Conservation (phyloP, 192 early-diverging fungal species). For the Coemansia sp. region DNA sequence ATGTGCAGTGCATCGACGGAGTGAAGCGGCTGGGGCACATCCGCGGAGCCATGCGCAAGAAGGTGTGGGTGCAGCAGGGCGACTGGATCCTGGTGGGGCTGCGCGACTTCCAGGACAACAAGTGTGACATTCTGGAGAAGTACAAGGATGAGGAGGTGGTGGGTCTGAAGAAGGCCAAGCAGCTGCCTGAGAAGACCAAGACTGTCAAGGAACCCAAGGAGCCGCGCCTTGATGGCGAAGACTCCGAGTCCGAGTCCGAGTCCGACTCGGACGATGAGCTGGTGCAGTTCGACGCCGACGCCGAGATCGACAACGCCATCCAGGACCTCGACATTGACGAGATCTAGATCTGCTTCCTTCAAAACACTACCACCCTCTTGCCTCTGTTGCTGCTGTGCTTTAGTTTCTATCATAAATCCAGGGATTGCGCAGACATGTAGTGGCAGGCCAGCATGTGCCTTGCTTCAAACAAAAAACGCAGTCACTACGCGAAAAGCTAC, state of each 20-base stretch:
- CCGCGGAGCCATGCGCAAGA: conserved; percentile 97
- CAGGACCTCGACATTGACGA: no score
- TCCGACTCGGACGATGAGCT: conserved; percentile 60
- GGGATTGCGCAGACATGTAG: no score
- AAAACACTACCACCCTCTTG: no score
- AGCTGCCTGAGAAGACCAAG: conserved; percentile 79
- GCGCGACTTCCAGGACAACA: conserved; percentile 88
- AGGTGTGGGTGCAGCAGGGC: conserved; percentile 90
- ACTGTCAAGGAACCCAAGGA: no score
- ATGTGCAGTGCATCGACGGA: conserved; percentile 85
- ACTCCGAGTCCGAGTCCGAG: conserved; percentile 70
- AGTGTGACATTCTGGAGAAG: conserved; percentile 93
- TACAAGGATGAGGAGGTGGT: conserved; percentile 94
- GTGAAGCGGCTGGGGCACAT: conserved; percentile 89
- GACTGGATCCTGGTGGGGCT: conserved; percentile 86
- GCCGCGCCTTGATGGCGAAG: conserved; percentile 53
- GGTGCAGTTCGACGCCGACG: conserved; percentile 81
- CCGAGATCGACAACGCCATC: conserved; percentile 95
- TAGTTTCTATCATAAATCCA: no score
- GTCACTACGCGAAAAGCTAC: no score
- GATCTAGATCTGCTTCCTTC: no score
- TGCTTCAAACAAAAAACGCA: no score
- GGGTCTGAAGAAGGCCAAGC: conserved; percentile 87
- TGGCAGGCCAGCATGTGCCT: no score
- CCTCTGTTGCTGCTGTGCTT: no score